Base-by-base conservation (phyloP, 306 rosid genomes). In the Leucaena leucocephala region DNA sequence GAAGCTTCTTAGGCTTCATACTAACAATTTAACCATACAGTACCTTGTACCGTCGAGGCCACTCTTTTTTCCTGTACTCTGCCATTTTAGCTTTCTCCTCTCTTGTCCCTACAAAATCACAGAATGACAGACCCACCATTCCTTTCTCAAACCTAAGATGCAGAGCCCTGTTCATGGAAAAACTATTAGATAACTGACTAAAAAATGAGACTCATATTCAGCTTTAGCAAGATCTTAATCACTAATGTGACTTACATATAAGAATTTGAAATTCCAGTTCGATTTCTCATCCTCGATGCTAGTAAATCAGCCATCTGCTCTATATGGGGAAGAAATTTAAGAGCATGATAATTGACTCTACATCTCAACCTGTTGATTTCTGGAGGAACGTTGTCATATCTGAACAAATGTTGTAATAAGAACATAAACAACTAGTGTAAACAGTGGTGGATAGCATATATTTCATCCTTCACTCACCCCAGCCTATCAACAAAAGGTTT, bases 11-110 rank as follows among this genome's bases (percentile, higher is more conserved):
- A 40, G 62, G 64, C 73, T 65, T 76, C 49, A 79, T 82, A 50
- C 55, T 16, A 76, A 61, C 39, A 68, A 76, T 76, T 81, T 27
- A 66, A 61, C 61, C 65, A 77, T 68, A 63, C 63, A 50, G 74
- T 86, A 95, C 99, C 99, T 93, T 95, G 77, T 91, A 95, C 54
- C 99, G 97, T 72, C 99, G 89, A 35, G 99, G 99, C 99, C 99
- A 95, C 82, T 95, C 98, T 75, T 95, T 95, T 82, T 91, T 85
- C 75, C 99, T 85, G 80, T 95, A 95, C 80, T 92, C 91, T 67
- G 98, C 98, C 99, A 95, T 95, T 80, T 76, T 82, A 65, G 89
- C 94, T 86, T 95, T 95, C 89, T 95, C 99, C 66, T 93, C 94
- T 78, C 99, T 91, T 80, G 98, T 93, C 81, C 98, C 99, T 78